These are phyloP conservation scores for Taphrina flavorubra DNA, from an alignment of 1,139 yeast species.

Conservation along the genomic window DNA sequence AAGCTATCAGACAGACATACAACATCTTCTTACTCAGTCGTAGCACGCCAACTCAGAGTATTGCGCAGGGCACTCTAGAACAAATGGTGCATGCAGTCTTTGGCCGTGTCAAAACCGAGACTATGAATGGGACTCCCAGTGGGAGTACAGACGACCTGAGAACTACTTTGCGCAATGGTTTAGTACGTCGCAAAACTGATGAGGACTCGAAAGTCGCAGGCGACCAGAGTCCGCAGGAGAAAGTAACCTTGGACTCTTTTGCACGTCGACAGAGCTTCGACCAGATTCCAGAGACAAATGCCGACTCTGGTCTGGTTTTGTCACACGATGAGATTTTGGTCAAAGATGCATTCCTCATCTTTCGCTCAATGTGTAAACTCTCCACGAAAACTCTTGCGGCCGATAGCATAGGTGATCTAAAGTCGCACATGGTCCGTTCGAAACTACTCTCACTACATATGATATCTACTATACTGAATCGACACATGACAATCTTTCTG, in stretches of 20 bases:
- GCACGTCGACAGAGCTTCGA: constrained; percentile 47
- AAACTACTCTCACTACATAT: constrained; percentile 86
- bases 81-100: constrained; percentile 88
- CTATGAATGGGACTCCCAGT: neutral
- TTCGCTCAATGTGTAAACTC: constrained; percentile 91
- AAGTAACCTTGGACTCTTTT: constrained; percentile 48
- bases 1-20: constrained; percentile 91
- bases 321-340: constrained; percentile 71
- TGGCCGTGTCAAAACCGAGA: constrained; percentile 56
- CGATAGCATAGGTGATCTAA: constrained; percentile 66
- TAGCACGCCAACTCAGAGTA: constrained; percentile 82
- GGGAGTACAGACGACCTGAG: constrained; percentile 2
- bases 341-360: constrained; percentile 89
- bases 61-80: constrained; percentile 93
- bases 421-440: constrained; percentile 89
- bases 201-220: neutral
- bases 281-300: constrained; percentile 43
- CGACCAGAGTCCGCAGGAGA: constrained; percentile 46
- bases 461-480: constrained; percentile 81
- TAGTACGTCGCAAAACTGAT: neutral
- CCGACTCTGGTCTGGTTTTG: constrained; percentile 48
- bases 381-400: constrained; percentile 79
- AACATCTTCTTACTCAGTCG: constrained; percentile 86
- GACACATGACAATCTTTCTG: constrained; percentile 79
- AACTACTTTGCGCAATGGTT: neutral